phyloP scores from a whole-genome alignment of 495 filamentous ascomycete species.

The Trichoderma asperelloides region DNA sequence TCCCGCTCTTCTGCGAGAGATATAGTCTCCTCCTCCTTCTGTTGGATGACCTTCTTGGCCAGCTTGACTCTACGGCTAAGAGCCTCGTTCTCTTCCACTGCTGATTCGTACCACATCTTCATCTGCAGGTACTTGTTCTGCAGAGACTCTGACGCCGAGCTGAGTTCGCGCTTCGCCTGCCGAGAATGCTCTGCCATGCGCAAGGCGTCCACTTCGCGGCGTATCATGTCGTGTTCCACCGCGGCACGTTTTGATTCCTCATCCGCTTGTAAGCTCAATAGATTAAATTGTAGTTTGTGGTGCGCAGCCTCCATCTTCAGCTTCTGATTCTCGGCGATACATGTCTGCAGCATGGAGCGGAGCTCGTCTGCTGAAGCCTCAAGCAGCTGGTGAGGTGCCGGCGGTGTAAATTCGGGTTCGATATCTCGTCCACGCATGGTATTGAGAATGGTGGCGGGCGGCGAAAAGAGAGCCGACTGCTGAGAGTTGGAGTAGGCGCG shows the following conservation, averaged over 20 bases:
- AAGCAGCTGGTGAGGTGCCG: constrained; percentile 55
- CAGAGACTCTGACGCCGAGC: constrained; percentile 25
- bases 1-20: constrained; percentile 60
- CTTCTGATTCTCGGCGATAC: constrained; percentile 45
- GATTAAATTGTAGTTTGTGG: constrained; percentile 83
- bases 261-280: constrained; percentile 76
- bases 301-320: constrained; percentile 81
- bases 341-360: constrained; percentile 42
- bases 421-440: constrained; percentile 41
- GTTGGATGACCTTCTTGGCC: constrained; percentile 63
- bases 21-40: constrained; percentile 58
- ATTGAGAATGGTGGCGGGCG: constrained; percentile 47
- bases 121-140: constrained; percentile 39
- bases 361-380: constrained; percentile 51
- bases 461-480: constrained; percentile 39
- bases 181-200: constrained; percentile 50
- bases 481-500: constrained; percentile 36
- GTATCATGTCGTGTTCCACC: constrained; percentile 90
- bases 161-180: constrained; percentile 37
- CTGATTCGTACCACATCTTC: constrained; percentile 43
- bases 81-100: constrained; percentile 55
- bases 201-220: constrained; percentile 80
- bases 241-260: constrained; percentile 80
- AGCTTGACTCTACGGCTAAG: constrained; percentile 57
- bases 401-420: constrained; percentile 44